Evolutionary conservation across 306 rosid species (phyloP), one percentile per base, ranked within the genome.

Genomic region (Ormosia semicastrata): DNA sequence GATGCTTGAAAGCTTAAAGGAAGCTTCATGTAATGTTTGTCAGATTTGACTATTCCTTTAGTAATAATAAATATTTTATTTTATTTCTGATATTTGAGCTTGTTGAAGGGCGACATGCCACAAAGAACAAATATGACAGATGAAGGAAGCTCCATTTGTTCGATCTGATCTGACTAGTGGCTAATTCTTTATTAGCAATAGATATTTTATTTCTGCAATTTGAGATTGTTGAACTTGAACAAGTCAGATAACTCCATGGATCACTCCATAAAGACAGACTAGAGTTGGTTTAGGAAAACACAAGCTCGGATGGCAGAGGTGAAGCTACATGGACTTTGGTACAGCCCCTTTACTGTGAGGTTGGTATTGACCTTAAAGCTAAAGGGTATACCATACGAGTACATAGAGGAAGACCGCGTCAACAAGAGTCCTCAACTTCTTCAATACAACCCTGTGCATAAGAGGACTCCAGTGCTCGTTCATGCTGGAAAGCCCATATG

Each of bases 331-430:
- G 92, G 90, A 13, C 6, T 10, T 13, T 87, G 90, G 89, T 30
- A 29, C 4, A 89, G 92, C 77, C 87, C 92, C 7, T 89, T 76
- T 43, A 59, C 68, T 50, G 11, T 66, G 60, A 84, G 88, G 75
- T 88, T 85, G 11, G 73, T 77, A 9, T 88, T 89, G 91, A 79
- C 80, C 50, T 76, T 90, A 44, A 78, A 86, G 50, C 44, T 77
- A 3, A 90, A 90, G 66, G 92, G 84, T 59, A 75, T 90, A 71
- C 33, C 87, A 17, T 90, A 73, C 64, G 86, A 90, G 14, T 44
- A 70, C 81, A 41, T 81, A 18, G 92, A 85, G 9, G 94, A 90
- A 86, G 89, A 88, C 32, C 80, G 82, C 1, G 33, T 6, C 56
- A 86, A 79, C 30, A 90, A 88, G 83, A 90, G 87, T 43, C 34